phyloP scores from a whole-genome alignment of 2,329 filamentous ascomycete genomes.

The Claviceps lovelessii region DNA sequence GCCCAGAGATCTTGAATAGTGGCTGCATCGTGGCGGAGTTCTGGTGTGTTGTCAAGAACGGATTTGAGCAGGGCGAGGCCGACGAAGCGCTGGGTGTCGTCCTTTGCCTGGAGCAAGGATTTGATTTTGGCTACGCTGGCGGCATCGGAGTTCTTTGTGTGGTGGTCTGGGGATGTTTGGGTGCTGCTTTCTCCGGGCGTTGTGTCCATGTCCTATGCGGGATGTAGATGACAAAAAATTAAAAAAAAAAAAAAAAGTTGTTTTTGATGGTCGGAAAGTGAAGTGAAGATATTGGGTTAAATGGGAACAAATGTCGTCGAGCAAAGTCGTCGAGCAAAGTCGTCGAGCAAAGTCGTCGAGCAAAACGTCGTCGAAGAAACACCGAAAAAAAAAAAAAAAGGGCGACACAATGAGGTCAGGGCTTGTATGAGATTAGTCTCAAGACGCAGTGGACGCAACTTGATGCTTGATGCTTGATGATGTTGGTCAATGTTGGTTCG shows the following conservation, averaged over 20 bases:
- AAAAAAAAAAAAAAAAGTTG: background rate
- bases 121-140: slow-evolving; percentile 33
- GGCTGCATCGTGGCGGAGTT: slow-evolving; percentile 33
- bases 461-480: too few relatives aligned
- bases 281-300: too few relatives aligned
- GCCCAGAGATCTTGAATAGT: slow-evolving; percentile 40
- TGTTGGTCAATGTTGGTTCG: too few relatives aligned
- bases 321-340: too few relatives aligned
- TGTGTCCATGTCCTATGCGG: background rate
- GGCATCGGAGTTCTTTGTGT: slow-evolving; percentile 3
- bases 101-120: slow-evolving; percentile 40
- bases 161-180: background rate
- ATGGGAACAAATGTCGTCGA: too few relatives aligned
- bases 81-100: slow-evolving; percentile 56
- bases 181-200: background rate
- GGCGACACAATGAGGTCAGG: too few relatives aligned
- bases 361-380: too few relatives aligned
- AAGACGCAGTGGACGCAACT: too few relatives aligned
- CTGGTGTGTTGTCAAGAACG: slow-evolving; percentile 45
- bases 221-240: background rate
- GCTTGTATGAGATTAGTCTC: too few relatives aligned
- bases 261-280: background rate
- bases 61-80: slow-evolving; percentile 52
- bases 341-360: too few relatives aligned
- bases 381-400: too few relatives aligned